phyloP scores from a whole-genome alignment of 2,329 filamentous ascomycete genomes.

The Malbranchea zuffiana region DNA sequence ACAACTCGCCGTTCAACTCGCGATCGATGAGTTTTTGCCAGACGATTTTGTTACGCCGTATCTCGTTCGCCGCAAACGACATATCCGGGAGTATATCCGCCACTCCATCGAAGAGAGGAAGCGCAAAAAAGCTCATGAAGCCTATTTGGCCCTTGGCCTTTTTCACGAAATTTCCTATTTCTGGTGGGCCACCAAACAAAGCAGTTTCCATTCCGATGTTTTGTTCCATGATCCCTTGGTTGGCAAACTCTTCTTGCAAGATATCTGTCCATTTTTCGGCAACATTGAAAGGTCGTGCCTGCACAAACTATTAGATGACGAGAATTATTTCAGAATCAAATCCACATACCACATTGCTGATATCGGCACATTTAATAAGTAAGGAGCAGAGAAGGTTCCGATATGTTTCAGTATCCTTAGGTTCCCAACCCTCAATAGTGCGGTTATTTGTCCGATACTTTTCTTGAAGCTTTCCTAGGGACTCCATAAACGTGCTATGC shows the following conservation, averaged over 20 bases:
- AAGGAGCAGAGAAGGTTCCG: conserved; percentile 76
- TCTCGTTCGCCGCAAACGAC: conserved; percentile 71
- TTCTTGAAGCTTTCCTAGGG: conserved; percentile 67
- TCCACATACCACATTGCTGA: conserved; percentile 82
- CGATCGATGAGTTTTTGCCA: conserved; percentile 42
- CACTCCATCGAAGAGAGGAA: conserved; percentile 81
- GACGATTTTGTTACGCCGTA: conserved; percentile 61
- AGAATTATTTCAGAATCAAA: conserved; percentile 19
- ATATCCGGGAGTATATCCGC: conserved; percentile 76
- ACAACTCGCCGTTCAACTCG: conserved; percentile 3
- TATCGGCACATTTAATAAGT: conserved; percentile 95
- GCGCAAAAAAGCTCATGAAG: conserved; percentile 94
- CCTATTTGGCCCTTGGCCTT: conserved; percentile 80
- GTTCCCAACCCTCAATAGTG: conserved; percentile 61
- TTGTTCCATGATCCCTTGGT: conserved; percentile 83
- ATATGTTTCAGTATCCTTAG: conserved; percentile 62
- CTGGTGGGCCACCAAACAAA: conserved; percentile 65
- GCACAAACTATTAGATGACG: neutral
- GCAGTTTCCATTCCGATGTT: conserved; percentile 81
- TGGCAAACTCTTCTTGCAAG: conserved; percentile 87
- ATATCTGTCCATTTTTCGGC: conserved; percentile 86
- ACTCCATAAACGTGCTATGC: conserved; percentile 94
- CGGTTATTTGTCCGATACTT: conserved; percentile 58
- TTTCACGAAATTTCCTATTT: conserved; percentile 71
- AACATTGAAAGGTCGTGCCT: conserved; percentile 73